Conservation (phyloP, 1,284 basidiomycete genomes). For the Rhodofomes roseus region DNA sequence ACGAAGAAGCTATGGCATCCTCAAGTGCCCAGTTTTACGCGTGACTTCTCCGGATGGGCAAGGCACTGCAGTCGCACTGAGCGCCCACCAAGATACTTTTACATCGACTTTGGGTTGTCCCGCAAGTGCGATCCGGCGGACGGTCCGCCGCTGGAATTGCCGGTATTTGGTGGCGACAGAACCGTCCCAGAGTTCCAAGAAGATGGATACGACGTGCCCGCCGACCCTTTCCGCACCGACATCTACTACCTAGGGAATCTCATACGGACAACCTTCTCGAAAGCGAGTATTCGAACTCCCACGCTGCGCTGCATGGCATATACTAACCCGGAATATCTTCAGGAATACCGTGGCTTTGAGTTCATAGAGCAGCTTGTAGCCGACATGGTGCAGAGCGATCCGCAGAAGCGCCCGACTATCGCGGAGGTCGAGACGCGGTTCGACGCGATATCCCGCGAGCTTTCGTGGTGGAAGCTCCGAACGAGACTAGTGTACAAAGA, state of each 20-base stretch:
- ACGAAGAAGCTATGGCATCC: constrained; percentile 25
- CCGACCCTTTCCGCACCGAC: constrained; percentile 20
- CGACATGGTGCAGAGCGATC: constrained; percentile 13
- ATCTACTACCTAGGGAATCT: constrained; percentile 22
- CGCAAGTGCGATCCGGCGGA: constrained; percentile 15
- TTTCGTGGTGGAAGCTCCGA: constrained; percentile 10
- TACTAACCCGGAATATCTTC: too few relatives aligned
- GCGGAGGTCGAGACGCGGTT: constrained; percentile 11
- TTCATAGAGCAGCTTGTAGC: constrained; percentile 10
- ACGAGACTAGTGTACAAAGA: not conserved
- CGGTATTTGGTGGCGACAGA: constrained; percentile 10
- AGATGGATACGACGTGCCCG: not conserved
- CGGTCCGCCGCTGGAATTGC: constrained; percentile 6
- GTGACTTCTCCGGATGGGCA: constrained; percentile 17
- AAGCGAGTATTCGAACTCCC: constrained; percentile 11
- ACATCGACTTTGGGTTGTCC: constrained; percentile 35
- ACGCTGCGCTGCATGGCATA: too few relatives aligned
- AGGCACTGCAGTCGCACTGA: constrained; percentile 26
- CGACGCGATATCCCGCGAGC: not conserved
- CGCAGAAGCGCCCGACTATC: constrained; percentile 11
- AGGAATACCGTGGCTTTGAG: constrained; percentile 3
- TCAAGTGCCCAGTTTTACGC: constrained; percentile 1
- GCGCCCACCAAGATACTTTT: constrained; percentile 29
- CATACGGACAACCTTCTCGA: constrained; percentile 16
- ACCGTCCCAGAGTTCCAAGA: constrained; percentile 12